Evolutionary conservation across 2,329 filamentous ascomycete genomes (phyloP), one percentile per base, ranked within the genome.

Genomic region (Aspergillus tamarii): DNA sequence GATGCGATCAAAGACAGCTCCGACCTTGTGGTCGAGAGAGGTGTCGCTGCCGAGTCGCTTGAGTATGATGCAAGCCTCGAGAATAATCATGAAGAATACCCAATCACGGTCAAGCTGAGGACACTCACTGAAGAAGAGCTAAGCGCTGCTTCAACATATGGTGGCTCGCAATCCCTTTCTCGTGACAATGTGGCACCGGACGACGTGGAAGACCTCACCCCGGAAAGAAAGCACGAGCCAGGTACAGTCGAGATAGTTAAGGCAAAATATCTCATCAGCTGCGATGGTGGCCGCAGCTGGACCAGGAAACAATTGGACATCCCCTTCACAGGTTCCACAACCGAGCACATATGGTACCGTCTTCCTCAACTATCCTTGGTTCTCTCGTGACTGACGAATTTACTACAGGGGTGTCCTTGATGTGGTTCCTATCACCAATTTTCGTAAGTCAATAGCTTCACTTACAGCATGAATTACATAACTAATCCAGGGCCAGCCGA

Each of bases 261-360:
- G 50, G 82, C 84, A 5, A 88, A 88, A 72, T 91, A 89, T 64
- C 79, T 91, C 45, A 80, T 91, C 4, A 89, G 89, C 1, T 87
- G 85, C 48, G 89, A 91, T 66, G 88, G 88, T 0, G 88, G 88
- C 0, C 87, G 88, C 69, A 87, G 84, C 59, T 90, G 87, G 87
- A 86, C 85, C 0, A 78, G 88, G 48, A 80, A 82, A 60, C 80
- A 85, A 58, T 77, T 90, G 1, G 85, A 85, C 0, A 83, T 85
- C 36, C 78, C 83, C 57, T 80, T 88, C 59, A 78, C 84, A 50
- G 86, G 86, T 19, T 85, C 88, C 60, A 81, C 81, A 55, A 77
- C 75, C 1, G 74, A 79, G 59, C 74, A 74, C 52, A 71, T 78
- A 43, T 80, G 78, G 69, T 62, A 61, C 1, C 19, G 6, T 28